A percentile compares a stretch with the other conserved stretches of the same genome.
phyloP scores from a whole-genome alignment of 306 rosid genomes.

The Arachis hypogaea region DNA sequence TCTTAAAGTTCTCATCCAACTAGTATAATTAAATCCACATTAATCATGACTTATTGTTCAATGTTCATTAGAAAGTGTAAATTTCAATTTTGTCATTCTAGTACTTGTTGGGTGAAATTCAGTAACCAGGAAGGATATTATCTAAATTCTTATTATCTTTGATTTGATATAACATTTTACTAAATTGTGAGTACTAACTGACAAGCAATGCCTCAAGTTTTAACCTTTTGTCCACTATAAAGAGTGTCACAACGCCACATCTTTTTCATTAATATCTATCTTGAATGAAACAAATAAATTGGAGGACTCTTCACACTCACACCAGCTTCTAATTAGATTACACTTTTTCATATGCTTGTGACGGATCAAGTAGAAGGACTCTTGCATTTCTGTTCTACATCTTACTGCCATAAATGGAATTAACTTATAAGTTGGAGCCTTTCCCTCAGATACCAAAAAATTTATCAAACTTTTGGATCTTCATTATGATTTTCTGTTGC shows the following conservation, averaged over 20 bases:
- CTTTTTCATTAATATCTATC: not conserved
- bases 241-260: conserved; percentile 36
- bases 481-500: conserved; percentile 33
- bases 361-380: no score
- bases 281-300: not conserved
- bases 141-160: not conserved
- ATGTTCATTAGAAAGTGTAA: no score
- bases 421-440: conserved; percentile 16
- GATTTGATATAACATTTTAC: not conserved
- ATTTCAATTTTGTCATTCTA: no score
- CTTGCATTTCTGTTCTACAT: conserved; percentile 1
- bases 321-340: conserved; percentile 10
- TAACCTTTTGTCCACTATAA: not conserved
- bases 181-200: not conserved
- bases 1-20: not conserved
- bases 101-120: no score
- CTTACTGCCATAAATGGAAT: conserved; percentile 18
- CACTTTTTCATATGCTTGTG: not conserved
- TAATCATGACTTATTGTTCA: no score
- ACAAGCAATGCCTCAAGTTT: not conserved
- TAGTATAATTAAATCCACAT: not conserved
- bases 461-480: conserved; percentile 16
- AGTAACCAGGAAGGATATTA: no score
- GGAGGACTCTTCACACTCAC: conserved; percentile 8
- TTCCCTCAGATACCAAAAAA: conserved; percentile 15